Conservation (phyloP, 257 asterid species). For the Perilla frutescens region DNA sequence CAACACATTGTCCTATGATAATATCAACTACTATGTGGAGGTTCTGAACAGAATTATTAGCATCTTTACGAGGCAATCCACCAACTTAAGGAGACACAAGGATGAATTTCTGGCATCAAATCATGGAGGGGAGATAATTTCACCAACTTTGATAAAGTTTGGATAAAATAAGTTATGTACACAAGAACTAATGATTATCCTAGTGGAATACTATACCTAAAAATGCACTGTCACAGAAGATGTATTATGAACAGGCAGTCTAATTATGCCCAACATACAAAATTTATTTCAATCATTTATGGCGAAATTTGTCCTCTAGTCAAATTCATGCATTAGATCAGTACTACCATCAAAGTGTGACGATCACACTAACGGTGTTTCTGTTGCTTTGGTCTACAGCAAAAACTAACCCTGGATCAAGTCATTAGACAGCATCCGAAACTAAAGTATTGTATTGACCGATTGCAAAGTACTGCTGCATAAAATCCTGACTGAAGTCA, state of each 20-base stretch:
- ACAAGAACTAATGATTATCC: not conserved
- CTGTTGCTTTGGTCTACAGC: not conserved
- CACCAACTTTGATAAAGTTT: not conserved
- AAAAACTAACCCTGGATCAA: not conserved
- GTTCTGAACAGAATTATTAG: not conserved
- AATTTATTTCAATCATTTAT: slow-evolving; percentile 1
- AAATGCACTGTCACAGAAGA: not conserved
- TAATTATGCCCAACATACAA: not conserved
- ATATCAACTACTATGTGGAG: not conserved
- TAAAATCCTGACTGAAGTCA: not conserved
- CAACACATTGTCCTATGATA: not conserved
- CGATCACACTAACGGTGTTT: not conserved
- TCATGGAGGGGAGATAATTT: not conserved
- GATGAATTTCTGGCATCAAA: not conserved
- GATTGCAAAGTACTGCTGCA: not conserved
- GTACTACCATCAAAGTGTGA: slow-evolving; percentile 5
- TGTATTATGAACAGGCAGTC: not conserved
- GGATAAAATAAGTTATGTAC: not conserved
- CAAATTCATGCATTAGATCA: not conserved
- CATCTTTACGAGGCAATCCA: not conserved
- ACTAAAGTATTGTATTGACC: not conserved
- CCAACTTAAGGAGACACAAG: not conserved
- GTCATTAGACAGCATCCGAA: not conserved
- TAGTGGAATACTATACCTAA: not conserved
- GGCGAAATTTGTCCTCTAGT: not conserved